Evolutionary conservation across 305 asterid genomes (phyloP).

Genomic region (Solanum hybrid): DNA sequence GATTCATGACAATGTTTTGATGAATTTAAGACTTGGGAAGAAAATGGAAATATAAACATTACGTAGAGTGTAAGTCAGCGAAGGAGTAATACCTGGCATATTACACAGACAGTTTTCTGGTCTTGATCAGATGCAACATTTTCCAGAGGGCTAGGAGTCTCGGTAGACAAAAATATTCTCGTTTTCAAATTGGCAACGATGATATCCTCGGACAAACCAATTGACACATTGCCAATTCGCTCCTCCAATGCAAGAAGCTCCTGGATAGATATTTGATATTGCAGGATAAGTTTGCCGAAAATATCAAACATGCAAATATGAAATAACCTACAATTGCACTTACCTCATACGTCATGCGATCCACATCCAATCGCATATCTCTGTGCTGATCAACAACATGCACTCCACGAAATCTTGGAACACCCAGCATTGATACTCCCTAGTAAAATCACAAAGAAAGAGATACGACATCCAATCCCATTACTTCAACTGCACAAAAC

Average conservation of each 20-base stretch:
- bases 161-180: constrained; percentile 24
- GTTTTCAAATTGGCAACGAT: constrained; percentile 27
- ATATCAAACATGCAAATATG: not conserved
- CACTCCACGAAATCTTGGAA: constrained; percentile 42
- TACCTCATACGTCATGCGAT: constrained; percentile 96
- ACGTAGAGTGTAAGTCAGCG: not conserved
- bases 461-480: not conserved
- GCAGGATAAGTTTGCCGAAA: not conserved
- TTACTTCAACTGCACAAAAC: not conserved
- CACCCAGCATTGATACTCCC: constrained; percentile 71
- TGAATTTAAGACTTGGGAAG: not conserved
- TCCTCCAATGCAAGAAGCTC: constrained; percentile 68
- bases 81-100: constrained; percentile 57
- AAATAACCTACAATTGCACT: not conserved
- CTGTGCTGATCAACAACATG: constrained; percentile 61
- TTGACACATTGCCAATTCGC: constrained; percentile 50
- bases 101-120: constrained; percentile 41
- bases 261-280: constrained; percentile 15
- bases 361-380: constrained; percentile 93
- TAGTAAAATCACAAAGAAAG: constrained; percentile 13
- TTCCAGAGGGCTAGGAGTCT: constrained; percentile 20
- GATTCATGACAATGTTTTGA: not conserved
- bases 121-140: constrained; percentile 17
- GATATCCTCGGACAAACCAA: constrained; percentile 40
- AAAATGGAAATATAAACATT: not conserved